Conservation (phyloP, 2,329 filamentous ascomycete genomes). For the Rosellinia necatrix region DNA sequence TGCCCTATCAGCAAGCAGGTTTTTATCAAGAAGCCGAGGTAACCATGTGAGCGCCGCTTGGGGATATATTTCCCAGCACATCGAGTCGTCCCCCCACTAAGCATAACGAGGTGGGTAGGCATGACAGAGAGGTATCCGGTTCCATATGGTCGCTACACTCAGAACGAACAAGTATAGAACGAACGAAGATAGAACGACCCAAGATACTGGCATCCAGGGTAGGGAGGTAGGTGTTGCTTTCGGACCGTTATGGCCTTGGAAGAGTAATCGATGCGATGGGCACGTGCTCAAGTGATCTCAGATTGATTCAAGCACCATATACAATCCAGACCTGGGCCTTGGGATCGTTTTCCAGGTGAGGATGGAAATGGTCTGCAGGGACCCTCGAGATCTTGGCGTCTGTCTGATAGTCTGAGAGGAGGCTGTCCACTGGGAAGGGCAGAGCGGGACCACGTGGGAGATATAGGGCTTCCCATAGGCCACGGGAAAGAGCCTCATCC, state of each 20-base stretch:
- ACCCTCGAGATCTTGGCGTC: constrained; percentile 16
- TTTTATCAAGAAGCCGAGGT: constrained; percentile 4
- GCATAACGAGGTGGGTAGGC: not conserved
- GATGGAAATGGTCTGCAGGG: not conserved
- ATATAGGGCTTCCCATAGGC: constrained; percentile 10
- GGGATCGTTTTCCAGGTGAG: constrained; percentile 6
- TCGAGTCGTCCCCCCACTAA: not conserved
- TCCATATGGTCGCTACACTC: too few relatives aligned
- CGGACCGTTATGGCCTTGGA: constrained; percentile 5
- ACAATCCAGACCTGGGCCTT: not conserved
- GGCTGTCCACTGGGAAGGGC: constrained; percentile 13
- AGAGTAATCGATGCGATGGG: not conserved
- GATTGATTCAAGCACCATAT: too few relatives aligned
- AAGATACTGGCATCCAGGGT: not conserved
- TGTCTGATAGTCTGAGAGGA: constrained; percentile 1
- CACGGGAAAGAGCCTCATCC: constrained; percentile 21
- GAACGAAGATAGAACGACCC: not conserved
- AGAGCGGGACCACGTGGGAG: constrained; percentile 24
- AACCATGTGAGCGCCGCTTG: too few relatives aligned
- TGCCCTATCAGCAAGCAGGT: not conserved
- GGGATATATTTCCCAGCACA: not conserved
- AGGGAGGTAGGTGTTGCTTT: not conserved
- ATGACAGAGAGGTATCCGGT: too few relatives aligned
- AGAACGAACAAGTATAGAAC: too few relatives aligned
- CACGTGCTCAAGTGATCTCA: constrained; percentile 17